phyloP scores from a whole-genome alignment of 306 rosid species.

The Castanea crenata region DNA sequence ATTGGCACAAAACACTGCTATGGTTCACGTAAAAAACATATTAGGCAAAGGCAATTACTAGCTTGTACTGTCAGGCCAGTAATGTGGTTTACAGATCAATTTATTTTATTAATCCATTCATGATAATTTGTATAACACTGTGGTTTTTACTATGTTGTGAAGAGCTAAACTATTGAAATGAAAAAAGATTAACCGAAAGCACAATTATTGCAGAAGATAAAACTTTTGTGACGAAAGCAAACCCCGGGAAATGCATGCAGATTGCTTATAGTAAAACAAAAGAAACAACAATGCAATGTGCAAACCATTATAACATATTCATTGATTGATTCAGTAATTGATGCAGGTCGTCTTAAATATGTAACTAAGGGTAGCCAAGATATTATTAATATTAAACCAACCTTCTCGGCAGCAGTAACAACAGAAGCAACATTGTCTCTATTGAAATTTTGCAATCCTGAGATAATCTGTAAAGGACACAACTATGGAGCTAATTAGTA shows the following conservation, averaged over 20 bases:
- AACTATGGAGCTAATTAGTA: not conserved
- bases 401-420: conserved; percentile 94
- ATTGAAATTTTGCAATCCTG: conserved; percentile 85
- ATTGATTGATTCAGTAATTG: not conserved
- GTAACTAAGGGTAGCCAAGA: not conserved
- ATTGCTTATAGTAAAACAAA: not conserved
- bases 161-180: too few relatives aligned
- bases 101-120: not conserved
- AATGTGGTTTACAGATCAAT: not conserved
- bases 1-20: not conserved
- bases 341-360: not conserved
- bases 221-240: not conserved
- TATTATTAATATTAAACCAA: conserved; percentile 15
- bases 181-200: too few relatives aligned
- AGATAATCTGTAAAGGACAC: conserved; percentile 61
- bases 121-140: not conserved
- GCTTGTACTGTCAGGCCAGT: not conserved
- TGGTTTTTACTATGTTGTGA: not conserved
- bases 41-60: not conserved
- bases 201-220: not conserved
- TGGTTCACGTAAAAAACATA: not conserved
- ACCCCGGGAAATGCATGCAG: not conserved
- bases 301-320: not conserved
- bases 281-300: not conserved
- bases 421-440: conserved; percentile 79